Evolutionary conservation across 2,329 filamentous ascomycete genomes (phyloP), one percentile per base, ranked within the genome.

Genomic region (Davidsoniella eucalypti): DNA sequence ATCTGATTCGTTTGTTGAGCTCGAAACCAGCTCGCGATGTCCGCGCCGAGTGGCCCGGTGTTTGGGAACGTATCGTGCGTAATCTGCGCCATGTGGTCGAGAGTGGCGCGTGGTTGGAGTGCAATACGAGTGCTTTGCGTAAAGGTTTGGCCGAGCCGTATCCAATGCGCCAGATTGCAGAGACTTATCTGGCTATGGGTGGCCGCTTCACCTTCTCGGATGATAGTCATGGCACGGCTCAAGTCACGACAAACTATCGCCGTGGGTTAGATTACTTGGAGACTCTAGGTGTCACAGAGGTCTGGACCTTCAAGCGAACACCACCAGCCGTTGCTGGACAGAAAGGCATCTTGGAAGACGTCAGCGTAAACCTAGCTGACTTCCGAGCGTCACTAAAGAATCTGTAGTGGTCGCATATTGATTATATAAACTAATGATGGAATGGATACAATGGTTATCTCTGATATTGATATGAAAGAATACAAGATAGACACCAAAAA

Each of bases 101-200:
- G 38, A 90, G 93, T 61, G 85, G 82, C 12, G 90, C 85, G 0
- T 75, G 92, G 64, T 61, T 98, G 54, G 92, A 98, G 72, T 74
- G 94, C 59, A 98, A 98, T 64, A 87, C 83, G 46, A 81, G 84
- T 38, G 87, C 79, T 17, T 63, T 96, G 64, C 75, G 92, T 56
- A 98, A 98, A 69, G 92, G 90, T 4, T 76, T 96, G 65, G 75
- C 69, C 17, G 87, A 96, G 69, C 87, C 90, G 43, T 98, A 98
- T 69, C 92, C 92, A 0, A 79, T 79, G 55, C 72, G 76, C 49
- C 71, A 78, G 58, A 82, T 98, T 59, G 87, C 87, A 58, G 73
- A 85, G 72, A 50, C 78, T 61, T 94, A 87, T 69, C 60, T 87
- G 49, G 65, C 65, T 6, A 71, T 85, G 58, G 81, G 81, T 21